phyloP scores from a whole-genome alignment of 2,329 filamentous ascomycete species.

The Epichloe elymi region DNA sequence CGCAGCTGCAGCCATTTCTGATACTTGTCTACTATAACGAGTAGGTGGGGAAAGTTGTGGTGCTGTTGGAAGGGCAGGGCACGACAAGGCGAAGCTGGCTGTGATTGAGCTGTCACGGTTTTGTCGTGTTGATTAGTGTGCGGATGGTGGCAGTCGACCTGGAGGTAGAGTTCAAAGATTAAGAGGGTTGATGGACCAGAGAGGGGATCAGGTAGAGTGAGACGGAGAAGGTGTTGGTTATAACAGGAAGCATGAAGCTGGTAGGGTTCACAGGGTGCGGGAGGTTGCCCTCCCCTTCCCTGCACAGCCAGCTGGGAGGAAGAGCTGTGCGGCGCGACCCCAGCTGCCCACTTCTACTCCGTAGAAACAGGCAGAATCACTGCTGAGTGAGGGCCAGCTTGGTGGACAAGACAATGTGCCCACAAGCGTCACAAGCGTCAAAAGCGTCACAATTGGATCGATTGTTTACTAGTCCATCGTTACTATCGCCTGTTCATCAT shows the following conservation, averaged over 20 bases:
- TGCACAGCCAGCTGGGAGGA: neutral
- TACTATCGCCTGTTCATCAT: neutral
- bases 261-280: neutral
- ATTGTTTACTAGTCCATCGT: neutral
- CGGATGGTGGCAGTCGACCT: neutral
- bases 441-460: neutral
- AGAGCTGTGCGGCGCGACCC: neutral
- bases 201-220: neutral
- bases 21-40: conserved; percentile 4
- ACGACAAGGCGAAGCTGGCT: neutral
- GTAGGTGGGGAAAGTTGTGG: conserved; percentile 6
- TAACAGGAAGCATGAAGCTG: conserved; percentile 1
- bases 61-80: neutral
- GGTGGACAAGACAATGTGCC: neutral
- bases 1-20: conserved; percentile 48
- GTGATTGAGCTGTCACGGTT: neutral
- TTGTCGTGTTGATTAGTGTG: neutral
- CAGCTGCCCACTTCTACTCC: conserved; percentile 9
- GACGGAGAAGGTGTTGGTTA: neutral
- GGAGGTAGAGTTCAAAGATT: neutral
- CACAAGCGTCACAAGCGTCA: neutral
- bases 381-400: neutral
- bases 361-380: conserved; percentile 17
- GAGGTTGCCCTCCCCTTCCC: neutral
- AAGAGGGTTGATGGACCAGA: neutral